Conservation (phyloP, 495 filamentous ascomycete species). For the Tuber borchii region DNA sequence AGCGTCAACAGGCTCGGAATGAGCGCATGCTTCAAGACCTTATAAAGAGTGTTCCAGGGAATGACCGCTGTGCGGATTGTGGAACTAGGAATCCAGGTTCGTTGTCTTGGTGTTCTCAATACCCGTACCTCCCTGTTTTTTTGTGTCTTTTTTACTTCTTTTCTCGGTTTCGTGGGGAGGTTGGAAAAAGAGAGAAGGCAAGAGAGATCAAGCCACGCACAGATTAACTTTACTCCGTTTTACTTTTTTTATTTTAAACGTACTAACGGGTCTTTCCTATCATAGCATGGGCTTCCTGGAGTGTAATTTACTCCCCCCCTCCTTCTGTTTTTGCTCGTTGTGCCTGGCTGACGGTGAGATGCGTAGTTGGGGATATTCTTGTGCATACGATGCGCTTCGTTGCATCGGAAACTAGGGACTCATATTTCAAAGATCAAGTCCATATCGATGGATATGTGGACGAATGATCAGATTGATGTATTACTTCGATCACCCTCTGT, state of each 20-base stretch:
- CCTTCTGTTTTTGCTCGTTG: not conserved
- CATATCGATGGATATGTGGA: slow-evolving; percentile 94
- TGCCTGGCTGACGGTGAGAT: slow-evolving; percentile 25
- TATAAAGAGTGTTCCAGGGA: slow-evolving; percentile 77
- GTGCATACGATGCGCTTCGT: slow-evolving; percentile 91
- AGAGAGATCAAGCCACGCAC: not conserved
- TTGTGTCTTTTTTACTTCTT: slow-evolving; percentile 8
- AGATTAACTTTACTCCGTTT: not conserved
- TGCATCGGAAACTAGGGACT: slow-evolving; percentile 94
- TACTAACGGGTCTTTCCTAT: slow-evolving; percentile 33
- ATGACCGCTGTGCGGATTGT: slow-evolving; percentile 94
- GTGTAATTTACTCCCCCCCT: slow-evolving; percentile 55
- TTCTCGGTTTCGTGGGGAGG: not conserved
- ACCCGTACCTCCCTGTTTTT: slow-evolving; percentile 7
- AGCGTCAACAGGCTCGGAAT: slow-evolving; percentile 95
- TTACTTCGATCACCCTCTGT: slow-evolving; percentile 25
- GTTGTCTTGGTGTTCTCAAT: slow-evolving; percentile 39
- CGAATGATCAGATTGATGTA: slow-evolving; percentile 92
- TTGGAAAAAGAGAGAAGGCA: slow-evolving; percentile 5
- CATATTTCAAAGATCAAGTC: slow-evolving; percentile 98
- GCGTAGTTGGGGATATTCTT: slow-evolving; percentile 85
- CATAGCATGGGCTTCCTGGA: slow-evolving; percentile 97
- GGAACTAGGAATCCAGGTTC: slow-evolving; percentile 83
- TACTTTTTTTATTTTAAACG: not conserved
- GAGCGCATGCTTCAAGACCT: slow-evolving; percentile 87